phyloP scores from a whole-genome alignment of 805 yeast species.

The Myxozyma lipomycoides region DNA sequence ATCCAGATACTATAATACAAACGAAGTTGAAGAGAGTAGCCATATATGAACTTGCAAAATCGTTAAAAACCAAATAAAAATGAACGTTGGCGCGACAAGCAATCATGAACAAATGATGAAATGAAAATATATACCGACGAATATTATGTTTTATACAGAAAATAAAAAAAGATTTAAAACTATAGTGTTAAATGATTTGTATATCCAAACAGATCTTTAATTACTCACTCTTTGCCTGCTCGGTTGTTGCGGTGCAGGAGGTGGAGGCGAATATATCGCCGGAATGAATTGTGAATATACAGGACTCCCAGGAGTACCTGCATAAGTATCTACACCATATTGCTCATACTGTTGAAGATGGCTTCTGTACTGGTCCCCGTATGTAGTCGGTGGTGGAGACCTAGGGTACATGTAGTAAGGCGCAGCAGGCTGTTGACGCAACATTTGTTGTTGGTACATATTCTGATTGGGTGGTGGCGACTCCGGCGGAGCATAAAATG shows the following conservation, averaged over 20 bases:
- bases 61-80: no score
- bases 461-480: background rate
- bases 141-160: background rate
- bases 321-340: no score
- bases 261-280: slow-evolving; percentile 6
- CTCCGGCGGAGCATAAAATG: background rate
- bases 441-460: slow-evolving; percentile 11
- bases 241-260: slow-evolving; percentile 8
- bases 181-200: no score
- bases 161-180: background rate
- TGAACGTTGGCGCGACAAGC: no score
- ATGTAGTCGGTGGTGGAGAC: slow-evolving; percentile 8
- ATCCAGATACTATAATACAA: no score
- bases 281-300: slow-evolving; percentile 13
- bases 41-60: no score
- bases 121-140: background rate
- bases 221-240: slow-evolving; percentile 11
- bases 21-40: no score
- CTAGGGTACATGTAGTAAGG: slow-evolving; percentile 3
- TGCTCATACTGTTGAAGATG: background rate
- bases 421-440: slow-evolving; percentile 4
- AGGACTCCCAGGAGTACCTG: slow-evolving; percentile 9
- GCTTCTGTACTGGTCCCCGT: slow-evolving; percentile 5
- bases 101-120: background rate
- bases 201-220: background rate